Conservation (phyloP, 1,139 yeast species). For the Candida sanyaensis region DNA sequence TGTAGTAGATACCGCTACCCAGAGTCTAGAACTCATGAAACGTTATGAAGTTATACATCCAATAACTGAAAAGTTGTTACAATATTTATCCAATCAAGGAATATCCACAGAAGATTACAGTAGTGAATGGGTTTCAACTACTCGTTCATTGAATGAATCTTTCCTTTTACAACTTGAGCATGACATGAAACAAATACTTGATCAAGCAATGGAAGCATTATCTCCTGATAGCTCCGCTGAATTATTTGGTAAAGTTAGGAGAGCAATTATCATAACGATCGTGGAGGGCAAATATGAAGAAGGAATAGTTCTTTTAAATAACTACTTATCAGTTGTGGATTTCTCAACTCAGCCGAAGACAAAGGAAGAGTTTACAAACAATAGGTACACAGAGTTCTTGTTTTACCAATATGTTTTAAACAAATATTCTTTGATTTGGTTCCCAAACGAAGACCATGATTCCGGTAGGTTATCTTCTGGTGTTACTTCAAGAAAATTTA, state of each 20-base stretch:
- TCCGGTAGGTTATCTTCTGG: neutral
- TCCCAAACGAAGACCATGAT: conserved; percentile 16
- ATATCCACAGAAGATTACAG: neutral
- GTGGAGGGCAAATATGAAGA: conserved; percentile 23
- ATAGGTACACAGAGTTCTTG: conserved; percentile 28
- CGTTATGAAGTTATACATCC: conserved; percentile 23
- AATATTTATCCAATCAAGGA: conserved; percentile 10
- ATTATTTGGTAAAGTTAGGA: conserved; percentile 12
- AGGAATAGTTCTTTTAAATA: conserved; percentile 21
- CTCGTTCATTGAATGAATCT: neutral
- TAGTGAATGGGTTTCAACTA: conserved; percentile 5
- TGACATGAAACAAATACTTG: conserved; percentile 3
- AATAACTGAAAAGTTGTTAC: conserved; percentile 12
- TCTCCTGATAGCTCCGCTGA: neutral
- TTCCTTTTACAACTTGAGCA: conserved; percentile 2
- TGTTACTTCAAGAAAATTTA: conserved; percentile 7
- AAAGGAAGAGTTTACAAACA: conserved; percentile 19
- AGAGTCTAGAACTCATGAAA: conserved; percentile 21
- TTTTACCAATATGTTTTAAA: conserved; percentile 25
- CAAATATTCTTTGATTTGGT: conserved; percentile 24
- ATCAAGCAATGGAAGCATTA: conserved; percentile 3
- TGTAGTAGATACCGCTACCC: conserved; percentile 6
- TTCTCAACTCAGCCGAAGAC: conserved; percentile 27
- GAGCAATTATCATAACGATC: conserved; percentile 13
- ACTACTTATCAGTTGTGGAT: conserved; percentile 21